Base-by-base conservation (phyloP, 441 rosid genomes). In the Codiaeum variegatum region DNA sequence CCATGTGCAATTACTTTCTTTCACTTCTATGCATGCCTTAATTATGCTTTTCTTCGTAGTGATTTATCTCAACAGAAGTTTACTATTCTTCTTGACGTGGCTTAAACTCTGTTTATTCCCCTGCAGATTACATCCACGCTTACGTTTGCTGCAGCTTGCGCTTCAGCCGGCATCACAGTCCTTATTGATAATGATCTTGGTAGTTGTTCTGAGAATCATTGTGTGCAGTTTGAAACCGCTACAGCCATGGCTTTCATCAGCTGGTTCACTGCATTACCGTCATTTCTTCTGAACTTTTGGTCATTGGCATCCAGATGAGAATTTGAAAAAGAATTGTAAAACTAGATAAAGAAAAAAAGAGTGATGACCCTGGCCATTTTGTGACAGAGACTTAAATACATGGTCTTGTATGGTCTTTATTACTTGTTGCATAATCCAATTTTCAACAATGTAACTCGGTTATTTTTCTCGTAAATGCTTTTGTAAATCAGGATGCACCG, bases 111-210 rank as follows among this genome's bases (percentile, higher is more conserved):
- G 67, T 34, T 9, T n/a, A 23, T 56, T 60, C 10, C 59, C 54
- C 19, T 80, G 85, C 89, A 90, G 96, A 83, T 90, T 70, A 85
- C 89, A 52, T 90, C 96, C 64, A 88, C 90, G 13, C 87, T 90
- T 58, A 83, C 78, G 19, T 90, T 87, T 75, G 91, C 96, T 7
- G 96, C 96, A 42, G 96, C 93, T 55, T 90, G 93, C 77, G 91
- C 93, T n/a, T 83, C 96, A 32, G 91, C 96, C 0, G 96, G 93
- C 72, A 90, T 90, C 73, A 90, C 96, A n/a, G 93, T 90, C 69
- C 96, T 90, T 54, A 90, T 88, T 4, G 87, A 88, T 86, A 90
- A 90, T 36, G 93, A 90, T 81, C 86, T 90, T n/a, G 62, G 38
- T 32, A 80, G 69, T 77, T 90, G 96, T 75, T 63, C 80, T 0